Base-by-base conservation (phyloP, 495 filamentous ascomycete genomes). In the Neurospora sublineolata region DNA sequence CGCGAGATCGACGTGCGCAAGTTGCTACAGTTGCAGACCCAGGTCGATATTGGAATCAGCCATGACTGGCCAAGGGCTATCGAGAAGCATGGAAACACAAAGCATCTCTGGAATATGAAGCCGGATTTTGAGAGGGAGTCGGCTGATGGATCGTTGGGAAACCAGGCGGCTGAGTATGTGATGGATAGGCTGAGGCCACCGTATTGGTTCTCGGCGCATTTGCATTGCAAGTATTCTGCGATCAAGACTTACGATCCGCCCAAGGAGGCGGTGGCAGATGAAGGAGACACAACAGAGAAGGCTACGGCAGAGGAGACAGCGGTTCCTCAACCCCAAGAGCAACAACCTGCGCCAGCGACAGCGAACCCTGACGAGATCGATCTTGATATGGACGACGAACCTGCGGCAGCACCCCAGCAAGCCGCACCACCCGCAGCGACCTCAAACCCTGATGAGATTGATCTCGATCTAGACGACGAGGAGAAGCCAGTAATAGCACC, bases 151-250 rank as follows among this genome's bases (percentile, higher is more conserved):
- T 87, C 77, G 39, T 81, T 99, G 7, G 95, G 95, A 1, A 97
- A 87, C 72, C 79, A 84, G 6, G 94, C 95, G 0, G 94, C 93
- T 0, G 85, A 84, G 73, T 87, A 91, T 60, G 89, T 97, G 7
- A 85, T 98, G 76, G 89, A 95, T 76, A 86, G 92, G 37, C 81
- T 98, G 42, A 85, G 92, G 39, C 95, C 95, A 4, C 82, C 86
- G 0, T 92, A 93, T 77, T 99, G 95, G 95, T 97, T 98, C 79
- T 92, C 94, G 10, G 95, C 94, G 2, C 95, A 99, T 79, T 73
- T 97, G 78, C 95, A 99, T 80, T 89, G 90, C 78, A 94, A 93
- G 76, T 98, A 90, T 75, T 78, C 89, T 3, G 94, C 94, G 10
- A 77, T 89, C 3, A 88, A 95, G 72, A 80, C 85, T 0, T 92